Evolutionary conservation across 192 early-diverging fungal genomes (phyloP), one percentile per base, ranked within the genome.

Genomic region (Linnemannia hyalina): DNA sequence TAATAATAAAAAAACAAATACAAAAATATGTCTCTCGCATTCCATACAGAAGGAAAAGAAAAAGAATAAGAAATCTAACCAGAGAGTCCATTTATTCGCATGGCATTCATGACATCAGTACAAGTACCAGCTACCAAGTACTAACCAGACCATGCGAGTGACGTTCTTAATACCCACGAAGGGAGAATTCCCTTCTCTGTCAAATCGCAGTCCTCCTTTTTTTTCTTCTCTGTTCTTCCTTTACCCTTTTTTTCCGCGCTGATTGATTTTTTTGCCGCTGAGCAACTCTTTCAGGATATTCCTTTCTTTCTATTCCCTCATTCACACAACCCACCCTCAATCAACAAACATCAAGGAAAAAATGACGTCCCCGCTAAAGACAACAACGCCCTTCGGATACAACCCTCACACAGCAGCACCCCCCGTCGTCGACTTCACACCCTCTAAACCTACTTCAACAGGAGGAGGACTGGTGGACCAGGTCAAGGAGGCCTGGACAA

Each of bases 381-480:
- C 84, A 47, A 80, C 77, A 72, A 86, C 84, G 40, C 84, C 84
- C n/a, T 47, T 86, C 36, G 84, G 84, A 36, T 86, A 81, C 84
- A 86, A 81, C 75, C 84, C 84, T 22, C 65, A 77, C 63, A 32
- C 83, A 54, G 6, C 68, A 10, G 36, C 44, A 13, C 75, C 70
- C 20, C 70, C 60, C 7, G 47, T 29, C 26, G 84, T 77, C 3
- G 75, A 80, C 38, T 65, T 65, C 4, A 65, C 60, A 65, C 60
- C 60, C 15, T 65, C 60, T 5, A 65, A 32, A 32, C 60, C 60
- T 9, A 22, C 75, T 23, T 5, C 49, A 20, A 6, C 83, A 46
- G 49, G 75, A 9, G 68, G 75, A 38, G 80, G 84, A 11, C 72
- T 86, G 2, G n/a, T 86, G 32, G 72, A 60, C 47, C 84, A 86